Conservation (phyloP, 176 grass and related monocot genomes). For the Musa acuminata region DNA sequence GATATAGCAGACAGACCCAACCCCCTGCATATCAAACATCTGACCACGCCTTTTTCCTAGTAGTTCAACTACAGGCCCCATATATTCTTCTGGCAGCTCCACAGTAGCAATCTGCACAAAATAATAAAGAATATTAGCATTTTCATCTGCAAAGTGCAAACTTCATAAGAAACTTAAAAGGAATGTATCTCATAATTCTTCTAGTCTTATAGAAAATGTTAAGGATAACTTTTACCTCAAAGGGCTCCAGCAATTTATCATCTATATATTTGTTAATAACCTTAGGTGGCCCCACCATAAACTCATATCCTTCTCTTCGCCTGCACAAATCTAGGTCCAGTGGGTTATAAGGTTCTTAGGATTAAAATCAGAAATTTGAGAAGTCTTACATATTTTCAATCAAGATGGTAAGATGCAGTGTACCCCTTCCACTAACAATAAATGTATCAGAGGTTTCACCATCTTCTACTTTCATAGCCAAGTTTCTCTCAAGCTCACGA, state of each 20-base stretch:
- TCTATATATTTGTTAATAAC: slow-evolving; percentile 88
- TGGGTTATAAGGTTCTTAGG: slow-evolving; percentile 17
- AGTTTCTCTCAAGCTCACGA: slow-evolving; percentile 81
- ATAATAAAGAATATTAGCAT: slow-evolving; percentile 24
- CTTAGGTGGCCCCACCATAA: slow-evolving; percentile 98
- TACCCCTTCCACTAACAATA: slow-evolving; percentile 95
- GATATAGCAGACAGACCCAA: slow-evolving; percentile 41
- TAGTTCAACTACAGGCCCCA: slow-evolving; percentile 91
- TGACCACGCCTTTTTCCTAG: slow-evolving; percentile 83
- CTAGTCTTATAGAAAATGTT: not conserved
- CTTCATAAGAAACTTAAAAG: not conserved
- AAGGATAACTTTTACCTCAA: slow-evolving; percentile 45
- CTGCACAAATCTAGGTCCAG: slow-evolving; percentile 31
- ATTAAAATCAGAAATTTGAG: slow-evolving; percentile 12
- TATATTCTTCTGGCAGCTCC: slow-evolving; percentile 80
- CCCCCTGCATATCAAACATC: slow-evolving; percentile 92
- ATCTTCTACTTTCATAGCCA: slow-evolving; percentile 97
- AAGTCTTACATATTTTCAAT: slow-evolving; percentile 91
- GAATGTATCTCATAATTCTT: not conserved
- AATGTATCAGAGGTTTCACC: slow-evolving; percentile 93
- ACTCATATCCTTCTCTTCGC: slow-evolving; percentile 96
- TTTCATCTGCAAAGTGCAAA: not conserved
- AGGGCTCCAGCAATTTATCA: slow-evolving; percentile 70
- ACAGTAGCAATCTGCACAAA: slow-evolving; percentile 78
- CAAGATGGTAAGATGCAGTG: slow-evolving; percentile 91